These are phyloP conservation scores for Odontarrhena argentea DNA, from an alignment of 345 rosid species.

Conservation along the genomic window DNA sequence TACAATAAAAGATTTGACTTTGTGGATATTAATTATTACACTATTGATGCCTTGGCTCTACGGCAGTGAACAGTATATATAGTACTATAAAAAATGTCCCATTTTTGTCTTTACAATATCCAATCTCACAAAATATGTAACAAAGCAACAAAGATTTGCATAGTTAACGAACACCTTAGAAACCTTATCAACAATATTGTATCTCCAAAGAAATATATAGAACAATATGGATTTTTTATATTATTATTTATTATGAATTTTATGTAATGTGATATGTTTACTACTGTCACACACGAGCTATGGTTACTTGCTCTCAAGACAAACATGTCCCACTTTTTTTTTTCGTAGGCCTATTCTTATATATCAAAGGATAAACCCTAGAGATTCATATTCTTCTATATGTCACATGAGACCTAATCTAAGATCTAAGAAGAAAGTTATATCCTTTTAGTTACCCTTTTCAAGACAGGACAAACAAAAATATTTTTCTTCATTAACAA, in stretches of 20 bases:
- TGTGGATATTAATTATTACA: background rate
- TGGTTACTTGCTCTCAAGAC: constrained; percentile 42
- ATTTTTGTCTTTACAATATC: constrained; percentile 22
- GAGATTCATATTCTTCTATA: constrained; percentile 18
- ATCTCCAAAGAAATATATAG: constrained; percentile 4
- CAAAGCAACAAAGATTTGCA: constrained; percentile 24
- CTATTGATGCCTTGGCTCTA: constrained; percentile 23
- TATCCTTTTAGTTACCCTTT: constrained; percentile 31
- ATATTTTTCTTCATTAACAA: constrained; percentile 6
- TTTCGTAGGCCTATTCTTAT: background rate
- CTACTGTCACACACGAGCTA: constrained; percentile 37
- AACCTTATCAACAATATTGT: constrained; percentile 37
- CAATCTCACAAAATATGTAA: constrained; percentile 2
- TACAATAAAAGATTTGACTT: constrained; percentile 6
- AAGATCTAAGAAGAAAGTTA: constrained; percentile 24
- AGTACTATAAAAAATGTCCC: constrained; percentile 46
- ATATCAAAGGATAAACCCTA: constrained; percentile 28
- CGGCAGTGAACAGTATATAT: constrained; percentile 31
- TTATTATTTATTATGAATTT: background rate
- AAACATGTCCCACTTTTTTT: constrained; percentile 34
- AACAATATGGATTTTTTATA: background rate
- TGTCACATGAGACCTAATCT: constrained; percentile 18
- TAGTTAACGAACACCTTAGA: constrained; percentile 36
- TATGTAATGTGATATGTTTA: constrained; percentile 38
- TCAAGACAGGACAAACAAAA: constrained; percentile 16